Conservation (phyloP, 1,139 yeast genomes). For the Tardiomyces blankii region DNA sequence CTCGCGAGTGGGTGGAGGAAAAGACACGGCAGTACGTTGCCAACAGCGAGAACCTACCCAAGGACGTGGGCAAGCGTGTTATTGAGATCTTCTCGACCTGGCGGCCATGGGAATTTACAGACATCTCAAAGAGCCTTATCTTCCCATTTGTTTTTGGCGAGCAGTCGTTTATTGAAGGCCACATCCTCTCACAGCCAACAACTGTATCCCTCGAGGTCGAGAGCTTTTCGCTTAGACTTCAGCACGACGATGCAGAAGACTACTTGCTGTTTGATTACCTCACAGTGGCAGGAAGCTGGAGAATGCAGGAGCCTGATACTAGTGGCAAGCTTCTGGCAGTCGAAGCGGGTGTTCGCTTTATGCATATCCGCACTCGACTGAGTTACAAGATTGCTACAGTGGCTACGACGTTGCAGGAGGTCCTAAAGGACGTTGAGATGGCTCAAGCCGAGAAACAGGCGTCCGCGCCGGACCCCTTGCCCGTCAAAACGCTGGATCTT, state of each 20-base stretch:
- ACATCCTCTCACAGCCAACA: slow-evolving; percentile 17
- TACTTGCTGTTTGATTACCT: slow-evolving; percentile 24
- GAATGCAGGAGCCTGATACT: slow-evolving; percentile 4
- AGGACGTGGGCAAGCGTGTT: slow-evolving; percentile 43
- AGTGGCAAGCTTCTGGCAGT: slow-evolving; percentile 6
- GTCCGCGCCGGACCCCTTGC: background rate
- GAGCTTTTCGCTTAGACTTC: slow-evolving; percentile 19
- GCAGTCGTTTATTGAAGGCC: slow-evolving; percentile 12
- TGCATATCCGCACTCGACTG: slow-evolving; percentile 13
- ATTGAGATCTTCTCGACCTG: slow-evolving; percentile 56
- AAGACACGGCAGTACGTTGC: slow-evolving; percentile 9
- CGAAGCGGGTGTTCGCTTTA: slow-evolving; percentile 13
- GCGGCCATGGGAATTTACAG: slow-evolving; percentile 82
- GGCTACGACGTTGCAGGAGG: slow-evolving; percentile 1
- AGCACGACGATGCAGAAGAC: slow-evolving; percentile 22
- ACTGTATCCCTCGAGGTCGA: slow-evolving; percentile 20
- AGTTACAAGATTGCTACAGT: slow-evolving; percentile 13
- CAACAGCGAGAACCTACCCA: slow-evolving; percentile 31
- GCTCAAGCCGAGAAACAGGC: background rate
- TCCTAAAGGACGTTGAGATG: background rate
- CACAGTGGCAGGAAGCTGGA: slow-evolving; percentile 11
- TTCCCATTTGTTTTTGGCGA: slow-evolving; percentile 16
- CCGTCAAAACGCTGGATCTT: background rate
- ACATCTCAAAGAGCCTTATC: slow-evolving; percentile 41
- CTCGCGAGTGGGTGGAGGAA: slow-evolving; percentile 38